A percentile compares a stretch with the other conserved stretches of the same genome.
phyloP scores from a whole-genome alignment of 306 rosid genomes.

The Vigna unguiculata region DNA sequence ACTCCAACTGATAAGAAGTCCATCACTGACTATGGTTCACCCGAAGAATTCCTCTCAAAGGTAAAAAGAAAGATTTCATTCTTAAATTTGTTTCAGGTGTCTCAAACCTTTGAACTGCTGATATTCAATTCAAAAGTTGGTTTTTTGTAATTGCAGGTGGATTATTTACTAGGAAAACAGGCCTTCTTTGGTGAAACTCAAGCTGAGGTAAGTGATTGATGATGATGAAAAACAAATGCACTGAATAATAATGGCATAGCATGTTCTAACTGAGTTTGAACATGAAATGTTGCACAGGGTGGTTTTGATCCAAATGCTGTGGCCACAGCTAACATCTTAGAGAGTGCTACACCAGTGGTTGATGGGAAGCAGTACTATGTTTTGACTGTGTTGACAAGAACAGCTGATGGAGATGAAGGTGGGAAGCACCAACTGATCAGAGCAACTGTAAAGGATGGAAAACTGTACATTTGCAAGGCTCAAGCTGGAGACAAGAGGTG shows the following conservation, averaged over 20 bases:
- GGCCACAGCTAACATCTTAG: constrained; percentile 88
- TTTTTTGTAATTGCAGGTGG: constrained; percentile 66
- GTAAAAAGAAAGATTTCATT: too few species aligned
- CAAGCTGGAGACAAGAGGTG: constrained; percentile 99
- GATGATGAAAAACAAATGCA: not conserved
- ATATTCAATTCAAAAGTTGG: too few species aligned
- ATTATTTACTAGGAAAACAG: constrained; percentile 87
- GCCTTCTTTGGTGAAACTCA: constrained; percentile 86
- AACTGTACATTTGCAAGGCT: constrained; percentile 90
- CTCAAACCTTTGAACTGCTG: too few species aligned
- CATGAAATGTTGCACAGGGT: constrained; percentile 59
- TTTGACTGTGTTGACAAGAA: constrained; percentile 87
- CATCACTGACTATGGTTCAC: constrained; percentile 86
- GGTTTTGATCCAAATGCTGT: constrained; percentile 86
- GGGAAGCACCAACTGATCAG: constrained; percentile 92
- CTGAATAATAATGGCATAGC: not conserved
- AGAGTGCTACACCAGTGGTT: constrained; percentile 43
- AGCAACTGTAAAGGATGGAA: constrained; percentile 85
- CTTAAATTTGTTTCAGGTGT: too few species aligned
- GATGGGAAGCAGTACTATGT: constrained; percentile 72
- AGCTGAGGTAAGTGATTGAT: constrained; percentile 74
- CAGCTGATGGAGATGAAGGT: constrained; percentile 99
- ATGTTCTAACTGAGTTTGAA: constrained; percentile 39
- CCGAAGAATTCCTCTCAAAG: constrained; percentile 75
- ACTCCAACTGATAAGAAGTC: constrained; percentile 84